A percentile compares a stretch with the other conserved stretches of the same genome.
phyloP scores from a whole-genome alignment of 2,329 filamentous ascomycete species.

The Cytospora paraplurivora region DNA sequence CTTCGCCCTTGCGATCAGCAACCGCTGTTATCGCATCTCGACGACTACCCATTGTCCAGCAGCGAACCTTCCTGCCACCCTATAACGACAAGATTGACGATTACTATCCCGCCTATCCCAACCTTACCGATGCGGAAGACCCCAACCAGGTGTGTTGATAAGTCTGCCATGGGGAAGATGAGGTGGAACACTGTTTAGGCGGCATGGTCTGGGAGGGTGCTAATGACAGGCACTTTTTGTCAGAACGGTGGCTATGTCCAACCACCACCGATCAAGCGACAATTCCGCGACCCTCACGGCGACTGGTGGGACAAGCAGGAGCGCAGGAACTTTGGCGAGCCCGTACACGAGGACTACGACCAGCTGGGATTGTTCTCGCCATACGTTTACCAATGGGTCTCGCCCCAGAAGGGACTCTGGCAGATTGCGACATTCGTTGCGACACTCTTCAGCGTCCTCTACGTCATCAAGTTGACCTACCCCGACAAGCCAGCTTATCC shows the following conservation, averaged over 20 bases:
- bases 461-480: conserved; percentile 68
- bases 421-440: conserved; percentile 70
- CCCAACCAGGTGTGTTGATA: conserved; percentile 41
- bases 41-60: conserved; percentile 56
- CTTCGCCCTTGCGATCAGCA: conserved; percentile 49
- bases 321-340: conserved; percentile 93
- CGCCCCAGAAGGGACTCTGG: conserved; percentile 67
- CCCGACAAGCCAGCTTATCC: conserved; percentile 72
- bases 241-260: conserved; percentile 86
- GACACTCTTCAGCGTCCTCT: conserved; percentile 65
- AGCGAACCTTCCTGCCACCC: conserved; percentile 58
- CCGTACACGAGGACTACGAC: conserved; percentile 95
- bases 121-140: conserved; percentile 61
- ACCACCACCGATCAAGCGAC: conserved; percentile 78
- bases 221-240: conserved; percentile 23
- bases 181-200: neutral
- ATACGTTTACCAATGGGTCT: conserved; percentile 83
- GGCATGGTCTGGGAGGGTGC: conserved; percentile 56
- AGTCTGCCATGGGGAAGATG: neutral
- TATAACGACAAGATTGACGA: conserved; percentile 53
- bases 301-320: conserved; percentile 99
- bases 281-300: conserved; percentile 88
- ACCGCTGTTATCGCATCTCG: conserved; percentile 47
- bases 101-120: conserved; percentile 53
- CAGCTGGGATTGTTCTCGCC: conserved; percentile 86